Evolutionary conservation across 179 eudicot species (phyloP).

Genomic region (Drosera spatulata): DNA sequence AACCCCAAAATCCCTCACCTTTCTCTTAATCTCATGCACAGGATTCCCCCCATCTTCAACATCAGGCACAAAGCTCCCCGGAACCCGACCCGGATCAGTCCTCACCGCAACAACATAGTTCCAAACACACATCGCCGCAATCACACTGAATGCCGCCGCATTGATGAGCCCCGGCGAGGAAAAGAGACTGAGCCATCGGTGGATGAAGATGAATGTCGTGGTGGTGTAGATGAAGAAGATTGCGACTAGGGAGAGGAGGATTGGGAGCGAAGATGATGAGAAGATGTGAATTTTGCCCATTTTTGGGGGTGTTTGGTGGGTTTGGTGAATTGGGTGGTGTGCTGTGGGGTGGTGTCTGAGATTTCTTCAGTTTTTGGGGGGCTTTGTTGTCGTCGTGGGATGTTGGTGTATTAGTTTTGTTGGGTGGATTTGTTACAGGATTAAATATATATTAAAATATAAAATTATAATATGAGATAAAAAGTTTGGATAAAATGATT

Average conservation of each 20-base stretch:
- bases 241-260: constrained; percentile 36
- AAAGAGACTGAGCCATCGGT: constrained; percentile 76
- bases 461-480: too few relatives aligned
- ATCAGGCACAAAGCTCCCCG: constrained; percentile 61
- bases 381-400: too few relatives aligned
- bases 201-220: constrained; percentile 57
- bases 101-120: constrained; percentile 47
- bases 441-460: too few relatives aligned
- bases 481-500: too few relatives aligned
- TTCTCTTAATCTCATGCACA: constrained; percentile 89
- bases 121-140: constrained; percentile 44
- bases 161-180: constrained; percentile 85
- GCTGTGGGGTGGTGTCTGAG: too few relatives aligned
- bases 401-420: too few relatives aligned
- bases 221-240: constrained; percentile 58
- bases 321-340: too few relatives aligned
- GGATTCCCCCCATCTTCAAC: constrained; percentile 53
- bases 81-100: constrained; percentile 88
- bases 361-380: too few relatives aligned
- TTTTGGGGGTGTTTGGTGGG: too few relatives aligned
- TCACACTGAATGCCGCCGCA: constrained; percentile 38
- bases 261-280: constrained; percentile 31
- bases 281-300: too few relatives aligned
- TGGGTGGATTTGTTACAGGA: too few relatives aligned
- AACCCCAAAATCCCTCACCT: constrained; percentile 24